Evolutionary conservation across 768 basidiomycete genomes (phyloP), one percentile per base, ranked within the genome.

Genomic region (Coprinopsis strossmayeri): DNA sequence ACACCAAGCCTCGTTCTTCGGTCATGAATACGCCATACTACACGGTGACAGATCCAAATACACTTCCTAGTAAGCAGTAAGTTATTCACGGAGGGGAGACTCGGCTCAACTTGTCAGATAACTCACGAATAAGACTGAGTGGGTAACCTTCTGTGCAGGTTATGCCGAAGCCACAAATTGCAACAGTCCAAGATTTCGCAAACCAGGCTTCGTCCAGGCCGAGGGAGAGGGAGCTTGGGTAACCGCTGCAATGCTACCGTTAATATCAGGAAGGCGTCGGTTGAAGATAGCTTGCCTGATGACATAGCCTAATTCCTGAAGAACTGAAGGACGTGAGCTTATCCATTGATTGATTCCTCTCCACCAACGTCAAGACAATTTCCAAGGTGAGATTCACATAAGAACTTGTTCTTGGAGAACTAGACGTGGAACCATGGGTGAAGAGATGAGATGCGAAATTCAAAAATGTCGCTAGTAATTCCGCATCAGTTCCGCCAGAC

Each of bases 161-260:
- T 85, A 54, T 87, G 84, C 15, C 81, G 77, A 23, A 85, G 61
- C 82, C 82, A 87, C 12, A 87, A 66, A 4, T 82, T 69, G 54
- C 79, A 82, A 49, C 79, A 84, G 59, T 87, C 83, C n/a, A 87
- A 57, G 20, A 86, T 48, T 2, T 81, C 75, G 55, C 79, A 81
- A 21, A 82, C 52, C 1, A 74, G 73, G 1, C 79, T 68, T 43
- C 73, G 66, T 7, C 68, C 63, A 3, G 68, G 47, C 1, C 61
- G 57, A 5, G 69, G 57, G 10, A 60, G 47, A 1, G 81, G 73
- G 34, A 85, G 65, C 12, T 69, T 57, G 10, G 84, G 84, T 21
- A 72, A 46, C 23, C 49, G 7, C 49, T 50, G n/a, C n/a, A 25
- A 32, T 7, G 15, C 9, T 32, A 7, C 17, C 10, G 35, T 38